Conservation (phyloP, 208 protist species). For the Acanthamoeba royreba region DNA sequence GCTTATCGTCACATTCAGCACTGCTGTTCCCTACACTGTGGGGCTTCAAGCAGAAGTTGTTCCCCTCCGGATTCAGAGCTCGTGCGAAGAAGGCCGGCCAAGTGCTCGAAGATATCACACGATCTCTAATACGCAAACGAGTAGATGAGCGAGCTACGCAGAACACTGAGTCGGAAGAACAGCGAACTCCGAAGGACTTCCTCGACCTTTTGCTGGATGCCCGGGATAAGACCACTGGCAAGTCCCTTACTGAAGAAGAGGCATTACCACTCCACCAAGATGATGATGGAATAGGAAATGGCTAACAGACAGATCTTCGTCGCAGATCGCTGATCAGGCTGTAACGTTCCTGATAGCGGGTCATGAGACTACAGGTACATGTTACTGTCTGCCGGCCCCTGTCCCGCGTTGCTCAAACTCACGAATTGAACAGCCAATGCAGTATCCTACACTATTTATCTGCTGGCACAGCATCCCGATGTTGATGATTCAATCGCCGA, state of each 20-base stretch:
- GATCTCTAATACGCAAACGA: no score
- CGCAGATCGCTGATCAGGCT: neutral
- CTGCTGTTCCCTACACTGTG: neutral
- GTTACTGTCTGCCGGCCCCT: no score
- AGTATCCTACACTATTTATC: neutral
- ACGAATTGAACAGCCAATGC: neutral
- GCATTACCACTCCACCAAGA: no score
- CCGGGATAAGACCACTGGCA: neutral
- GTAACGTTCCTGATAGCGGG: neutral
- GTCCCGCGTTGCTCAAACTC: no score
- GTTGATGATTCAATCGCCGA: neutral
- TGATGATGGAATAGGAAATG: no score
- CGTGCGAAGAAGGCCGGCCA: neutral
- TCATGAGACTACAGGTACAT: neutral
- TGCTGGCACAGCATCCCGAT: slow-evolving; percentile 6
- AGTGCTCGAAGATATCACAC: neutral
- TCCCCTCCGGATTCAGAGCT: neutral
- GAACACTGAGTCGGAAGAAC: neutral
- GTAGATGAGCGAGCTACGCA: neutral
- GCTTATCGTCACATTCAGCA: neutral
- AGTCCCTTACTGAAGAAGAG: neutral
- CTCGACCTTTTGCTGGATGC: neutral
- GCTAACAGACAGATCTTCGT: no score
- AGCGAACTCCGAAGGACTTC: neutral
- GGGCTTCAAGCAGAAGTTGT: neutral